Conservation (phyloP, 139 green algal genomes). For the Spirogloea muscicola region DNA sequence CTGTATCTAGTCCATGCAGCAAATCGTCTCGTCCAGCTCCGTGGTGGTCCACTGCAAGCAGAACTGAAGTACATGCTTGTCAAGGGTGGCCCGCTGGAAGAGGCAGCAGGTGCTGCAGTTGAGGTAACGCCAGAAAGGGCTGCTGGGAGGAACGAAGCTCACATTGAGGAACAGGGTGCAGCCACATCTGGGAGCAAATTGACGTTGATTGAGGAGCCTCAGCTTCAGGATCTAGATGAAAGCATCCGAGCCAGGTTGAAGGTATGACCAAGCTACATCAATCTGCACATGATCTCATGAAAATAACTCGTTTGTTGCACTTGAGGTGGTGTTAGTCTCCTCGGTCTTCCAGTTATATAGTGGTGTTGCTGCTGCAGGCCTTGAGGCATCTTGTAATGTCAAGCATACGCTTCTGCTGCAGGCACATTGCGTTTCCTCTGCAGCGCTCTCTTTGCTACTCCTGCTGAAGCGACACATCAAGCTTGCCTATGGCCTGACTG, state of each 20-base stretch:
- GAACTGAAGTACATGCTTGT: neutral
- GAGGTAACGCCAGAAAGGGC: neutral
- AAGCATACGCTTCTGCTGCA: neutral
- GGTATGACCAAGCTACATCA: too few species aligned
- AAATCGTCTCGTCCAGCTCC: slow-evolving; percentile 58
- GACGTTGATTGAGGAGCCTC: too few species aligned
- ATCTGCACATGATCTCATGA: neutral
- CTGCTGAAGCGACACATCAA: slow-evolving; percentile 39
- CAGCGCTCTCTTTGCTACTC: slow-evolving; percentile 29
- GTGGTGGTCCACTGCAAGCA: slow-evolving; percentile 41
- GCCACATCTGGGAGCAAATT: neutral
- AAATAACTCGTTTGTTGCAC: neutral
- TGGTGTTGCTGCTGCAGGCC: neutral
- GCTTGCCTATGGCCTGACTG: slow-evolving; percentile 15
- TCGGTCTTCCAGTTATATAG: neutral
- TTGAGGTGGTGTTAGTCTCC: neutral
- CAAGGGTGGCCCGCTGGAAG: neutral
- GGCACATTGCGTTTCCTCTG: slow-evolving; percentile 9
- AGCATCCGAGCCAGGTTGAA: too few species aligned
- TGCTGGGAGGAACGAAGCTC: neutral
- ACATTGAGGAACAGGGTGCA: slow-evolving; percentile 9
- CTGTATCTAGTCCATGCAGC: slow-evolving; percentile 57
- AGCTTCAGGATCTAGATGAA: too few species aligned
- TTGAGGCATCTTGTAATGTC: neutral
- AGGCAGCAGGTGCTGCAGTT: neutral